Evolutionary conservation across 2,329 filamentous ascomycete genomes (phyloP).

Genomic region (Aspergillus uvarum): DNA sequence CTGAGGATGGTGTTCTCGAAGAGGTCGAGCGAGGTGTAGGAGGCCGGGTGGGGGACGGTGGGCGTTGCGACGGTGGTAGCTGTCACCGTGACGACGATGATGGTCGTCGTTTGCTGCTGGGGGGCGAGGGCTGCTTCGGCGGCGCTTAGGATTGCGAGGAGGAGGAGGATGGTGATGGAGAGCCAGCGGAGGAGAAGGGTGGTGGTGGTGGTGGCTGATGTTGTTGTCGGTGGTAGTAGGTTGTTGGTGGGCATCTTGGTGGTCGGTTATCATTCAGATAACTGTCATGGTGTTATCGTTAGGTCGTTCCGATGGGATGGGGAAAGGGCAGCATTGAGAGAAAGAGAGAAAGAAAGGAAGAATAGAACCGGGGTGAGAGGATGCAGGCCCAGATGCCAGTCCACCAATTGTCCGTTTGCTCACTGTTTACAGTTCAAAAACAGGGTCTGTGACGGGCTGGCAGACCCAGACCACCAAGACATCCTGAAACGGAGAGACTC

Average conservation of each 20-base stretch:
- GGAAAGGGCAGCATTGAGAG: too few relatives aligned
- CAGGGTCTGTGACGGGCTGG: too few relatives aligned
- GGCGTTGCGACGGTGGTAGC: conserved; percentile 26
- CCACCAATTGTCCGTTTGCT: background rate
- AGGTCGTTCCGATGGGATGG: background rate
- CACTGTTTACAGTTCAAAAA: background rate
- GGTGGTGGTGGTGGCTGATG: background rate
- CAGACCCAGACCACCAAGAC: background rate
- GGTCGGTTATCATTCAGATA: background rate
- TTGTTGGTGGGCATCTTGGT: background rate
- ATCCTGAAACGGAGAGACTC: background rate
- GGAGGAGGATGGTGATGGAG: conserved; percentile 2
- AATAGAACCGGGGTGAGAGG: background rate
- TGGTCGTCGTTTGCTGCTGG: conserved; percentile 3
- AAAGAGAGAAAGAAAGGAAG: background rate
- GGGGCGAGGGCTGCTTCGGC: background rate
- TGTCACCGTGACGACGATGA: conserved; percentile 19
- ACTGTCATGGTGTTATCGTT: background rate
- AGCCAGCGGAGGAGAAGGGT: background rate
- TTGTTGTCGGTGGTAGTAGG: background rate
- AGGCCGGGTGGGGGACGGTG: conserved; percentile 30
- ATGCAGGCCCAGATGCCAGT: background rate
- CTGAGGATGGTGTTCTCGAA: conserved; percentile 60
- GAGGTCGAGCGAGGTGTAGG: conserved; percentile 43
- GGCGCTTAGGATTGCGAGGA: background rate